Evolutionary conservation across 352 stramenopile genomes (phyloP).

Genomic region (Globisporangium sylvaticum): DNA sequence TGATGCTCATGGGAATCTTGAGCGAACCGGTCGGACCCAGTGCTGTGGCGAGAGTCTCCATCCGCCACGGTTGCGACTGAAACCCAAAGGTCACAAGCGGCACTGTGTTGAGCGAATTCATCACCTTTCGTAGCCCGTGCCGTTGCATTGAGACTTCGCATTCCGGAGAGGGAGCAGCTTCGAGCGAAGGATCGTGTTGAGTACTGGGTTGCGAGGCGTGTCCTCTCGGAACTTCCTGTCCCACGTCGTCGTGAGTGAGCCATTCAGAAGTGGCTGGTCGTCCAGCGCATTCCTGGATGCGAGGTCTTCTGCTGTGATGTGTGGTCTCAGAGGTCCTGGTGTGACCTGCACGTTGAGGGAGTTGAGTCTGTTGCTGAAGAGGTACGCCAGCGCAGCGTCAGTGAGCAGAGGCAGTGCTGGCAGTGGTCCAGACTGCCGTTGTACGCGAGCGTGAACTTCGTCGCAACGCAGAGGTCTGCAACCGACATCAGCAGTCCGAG

Average conservation of each 20-base stretch:
- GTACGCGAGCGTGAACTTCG: not conserved
- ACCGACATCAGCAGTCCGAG: too few relatives aligned
- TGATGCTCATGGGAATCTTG: constrained; percentile 3
- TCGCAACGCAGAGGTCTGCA: not conserved
- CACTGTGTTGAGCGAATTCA: not conserved
- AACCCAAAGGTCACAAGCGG: constrained; percentile 16
- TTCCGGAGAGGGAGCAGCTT: not conserved
- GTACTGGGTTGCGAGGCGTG: not conserved
- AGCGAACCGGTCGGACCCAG: not conserved
- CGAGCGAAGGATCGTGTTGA: constrained; percentile 19
- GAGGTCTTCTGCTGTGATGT: not conserved
- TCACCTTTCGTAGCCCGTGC: not conserved
- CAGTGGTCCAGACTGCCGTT: not conserved
- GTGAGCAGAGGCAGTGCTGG: constrained; percentile 4
- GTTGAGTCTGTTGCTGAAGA: constrained; percentile 15
- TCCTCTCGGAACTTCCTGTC: not conserved
- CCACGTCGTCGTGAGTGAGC: not conserved
- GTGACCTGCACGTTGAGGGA: constrained; percentile 11
- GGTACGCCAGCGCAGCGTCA: not conserved
- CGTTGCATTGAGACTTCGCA: not conserved
- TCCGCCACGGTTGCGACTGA: constrained; percentile 13
- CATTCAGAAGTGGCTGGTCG: not conserved
- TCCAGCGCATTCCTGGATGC: too few relatives aligned
- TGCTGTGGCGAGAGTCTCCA: not conserved
- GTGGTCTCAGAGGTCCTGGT: not conserved